Evolutionary conservation across 768 basidiomycete species (phyloP).

Genomic region (Hericium coralloides): DNA sequence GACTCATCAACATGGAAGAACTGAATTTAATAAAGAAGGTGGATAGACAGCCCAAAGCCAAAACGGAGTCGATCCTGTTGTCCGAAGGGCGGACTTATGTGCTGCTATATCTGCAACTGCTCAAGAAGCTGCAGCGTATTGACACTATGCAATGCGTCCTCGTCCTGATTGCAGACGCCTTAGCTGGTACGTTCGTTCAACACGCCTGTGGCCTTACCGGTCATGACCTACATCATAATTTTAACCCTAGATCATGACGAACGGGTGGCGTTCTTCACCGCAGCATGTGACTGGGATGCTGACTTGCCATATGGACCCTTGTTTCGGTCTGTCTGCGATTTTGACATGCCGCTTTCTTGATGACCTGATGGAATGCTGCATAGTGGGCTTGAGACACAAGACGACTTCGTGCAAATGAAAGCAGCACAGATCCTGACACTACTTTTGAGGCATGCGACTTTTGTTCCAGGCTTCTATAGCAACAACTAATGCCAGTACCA

Average conservation of each 20-base stretch:
- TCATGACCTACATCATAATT: background rate
- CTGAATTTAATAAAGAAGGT: slow-evolving; percentile 83
- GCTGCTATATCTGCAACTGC: slow-evolving; percentile 78
- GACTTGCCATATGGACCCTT: slow-evolving; percentile 76
- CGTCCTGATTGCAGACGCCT: slow-evolving; percentile 82
- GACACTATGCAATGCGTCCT: slow-evolving; percentile 87
- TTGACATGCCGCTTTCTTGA: background rate
- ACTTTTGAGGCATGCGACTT: slow-evolving; percentile 53
- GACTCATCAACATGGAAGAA: slow-evolving; percentile 81
- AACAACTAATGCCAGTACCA: background rate
- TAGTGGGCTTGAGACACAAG: slow-evolving; percentile 76
- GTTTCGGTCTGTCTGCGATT: slow-evolving; percentile 43
- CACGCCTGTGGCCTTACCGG: background rate
- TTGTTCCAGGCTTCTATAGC: background rate
- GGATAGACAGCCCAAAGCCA: slow-evolving; percentile 68
- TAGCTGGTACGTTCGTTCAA: slow-evolving; percentile 46
- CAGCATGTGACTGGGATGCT: slow-evolving; percentile 52
- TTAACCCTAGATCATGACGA: slow-evolving; percentile 68
- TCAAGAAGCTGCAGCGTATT: slow-evolving; percentile 77
- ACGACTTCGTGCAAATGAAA: slow-evolving; percentile 95
- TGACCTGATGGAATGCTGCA: slow-evolving; percentile 7
- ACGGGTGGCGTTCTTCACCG: slow-evolving; percentile 68
- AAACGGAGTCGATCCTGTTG: slow-evolving; percentile 67
- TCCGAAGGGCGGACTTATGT: slow-evolving; percentile 82
- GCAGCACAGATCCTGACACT: slow-evolving; percentile 81